A percentile compares a stretch with the other conserved stretches of the same genome.
These are phyloP conservation scores for Verticillium nubilum DNA, from an alignment of 2,329 filamentous ascomycete species.

Conservation along the genomic window DNA sequence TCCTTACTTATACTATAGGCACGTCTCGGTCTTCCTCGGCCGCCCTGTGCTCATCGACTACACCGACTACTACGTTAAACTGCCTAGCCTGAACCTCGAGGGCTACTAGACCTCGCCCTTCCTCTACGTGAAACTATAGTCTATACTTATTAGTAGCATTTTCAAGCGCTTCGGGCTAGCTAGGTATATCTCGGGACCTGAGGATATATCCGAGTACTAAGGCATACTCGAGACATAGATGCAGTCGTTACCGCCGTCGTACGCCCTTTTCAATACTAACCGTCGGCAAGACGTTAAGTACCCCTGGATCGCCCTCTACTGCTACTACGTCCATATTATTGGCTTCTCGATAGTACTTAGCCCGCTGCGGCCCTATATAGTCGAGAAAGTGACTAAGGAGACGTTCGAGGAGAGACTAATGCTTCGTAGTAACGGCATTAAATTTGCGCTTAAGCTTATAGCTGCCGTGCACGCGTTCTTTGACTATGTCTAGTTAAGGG, in stretches of 20 bases:
- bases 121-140: constrained; percentile 29
- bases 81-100: constrained; percentile 26
- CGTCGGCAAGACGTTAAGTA: constrained; percentile 31
- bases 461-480: constrained; percentile 33
- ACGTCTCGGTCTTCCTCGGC: constrained; percentile 26
- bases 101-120: constrained; percentile 24
- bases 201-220: constrained; percentile 26
- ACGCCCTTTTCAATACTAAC: constrained; percentile 32
- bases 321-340: constrained; percentile 37
- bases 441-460: constrained; percentile 37
- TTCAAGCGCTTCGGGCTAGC: constrained; percentile 23
- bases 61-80: constrained; percentile 22
- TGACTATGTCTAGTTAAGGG: constrained; percentile 35
- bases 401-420: constrained; percentile 24
- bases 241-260: constrained; percentile 32
- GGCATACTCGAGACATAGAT: constrained; percentile 35
- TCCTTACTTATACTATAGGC: too few relatives aligned
- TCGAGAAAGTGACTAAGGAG: constrained; percentile 23
- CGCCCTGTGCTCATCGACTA: constrained; percentile 29
- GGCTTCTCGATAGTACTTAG: too few relatives aligned
- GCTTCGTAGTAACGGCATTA: constrained; percentile 35
- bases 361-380: constrained; percentile 41
- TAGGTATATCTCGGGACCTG: constrained; percentile 19
- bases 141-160: constrained; percentile 23
- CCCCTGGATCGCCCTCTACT: constrained; percentile 39